Evolutionary conservation across 1,139 yeast species (phyloP).

Genomic region (Pichia sp.): DNA sequence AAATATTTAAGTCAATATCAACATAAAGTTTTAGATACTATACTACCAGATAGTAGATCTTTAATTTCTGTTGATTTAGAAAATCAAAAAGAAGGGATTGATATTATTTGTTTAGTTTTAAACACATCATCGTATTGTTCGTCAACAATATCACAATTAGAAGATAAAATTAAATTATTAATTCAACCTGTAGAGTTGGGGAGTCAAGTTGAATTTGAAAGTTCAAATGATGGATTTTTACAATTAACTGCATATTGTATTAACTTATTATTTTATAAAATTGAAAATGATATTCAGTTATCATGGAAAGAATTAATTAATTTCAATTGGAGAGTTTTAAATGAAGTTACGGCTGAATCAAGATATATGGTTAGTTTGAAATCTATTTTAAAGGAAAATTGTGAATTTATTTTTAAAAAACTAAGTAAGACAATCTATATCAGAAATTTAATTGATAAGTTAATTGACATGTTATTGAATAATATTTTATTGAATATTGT

Average conservation of each 20-base stretch:
- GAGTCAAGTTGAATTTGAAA: constrained; percentile 44
- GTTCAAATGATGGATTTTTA: constrained; percentile 50
- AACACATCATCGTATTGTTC: constrained; percentile 90
- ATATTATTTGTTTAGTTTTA: constrained; percentile 63
- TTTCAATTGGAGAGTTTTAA: constrained; percentile 65
- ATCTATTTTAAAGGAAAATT: constrained; percentile 40
- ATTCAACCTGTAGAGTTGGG: constrained; percentile 35
- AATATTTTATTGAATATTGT: constrained; percentile 56
- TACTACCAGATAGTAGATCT: constrained; percentile 42
- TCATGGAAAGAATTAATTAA: constrained; percentile 86
- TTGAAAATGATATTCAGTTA: constrained; percentile 56
- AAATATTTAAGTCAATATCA: constrained; percentile 65
- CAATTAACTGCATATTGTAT: constrained; percentile 56
- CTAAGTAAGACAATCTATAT: constrained; percentile 67
- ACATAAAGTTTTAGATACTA: constrained; percentile 52
- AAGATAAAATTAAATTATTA: constrained; percentile 52
- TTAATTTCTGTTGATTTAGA: constrained; percentile 30
- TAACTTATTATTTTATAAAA: constrained; percentile 49
- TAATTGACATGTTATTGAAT: constrained; percentile 57
- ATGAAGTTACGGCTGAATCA: constrained; percentile 63
- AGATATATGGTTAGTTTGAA: constrained; percentile 59
- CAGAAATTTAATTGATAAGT: constrained; percentile 68
- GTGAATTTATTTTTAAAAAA: constrained; percentile 48
- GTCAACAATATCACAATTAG: constrained; percentile 70
- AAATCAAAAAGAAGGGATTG: constrained; percentile 48